Percentiles rank a stretch among this genome's conserved stretches.
Evolutionary conservation across 2,329 filamentous ascomycete genomes (phyloP).

Genomic region (Neonectria hederae): DNA sequence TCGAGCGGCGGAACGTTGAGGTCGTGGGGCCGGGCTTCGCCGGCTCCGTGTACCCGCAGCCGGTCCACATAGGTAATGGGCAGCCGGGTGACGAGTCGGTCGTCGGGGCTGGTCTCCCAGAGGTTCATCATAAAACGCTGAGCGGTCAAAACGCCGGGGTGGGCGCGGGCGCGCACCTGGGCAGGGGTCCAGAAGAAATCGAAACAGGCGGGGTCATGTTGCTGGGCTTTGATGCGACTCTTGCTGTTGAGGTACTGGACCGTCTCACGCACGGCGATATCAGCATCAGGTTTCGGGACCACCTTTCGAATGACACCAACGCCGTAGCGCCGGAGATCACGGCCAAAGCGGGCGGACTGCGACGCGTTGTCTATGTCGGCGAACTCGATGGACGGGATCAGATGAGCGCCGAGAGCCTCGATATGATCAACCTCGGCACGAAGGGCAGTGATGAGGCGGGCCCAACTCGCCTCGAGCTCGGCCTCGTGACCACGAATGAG

Average conservation of each 20-base stretch:
- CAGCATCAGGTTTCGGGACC: constrained; percentile 64
- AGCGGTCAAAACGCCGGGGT: constrained; percentile 69
- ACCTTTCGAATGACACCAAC: constrained; percentile 73
- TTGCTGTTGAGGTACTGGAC: constrained; percentile 59
- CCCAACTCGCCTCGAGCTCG: constrained; percentile 64
- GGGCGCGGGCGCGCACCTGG: constrained; percentile 73
- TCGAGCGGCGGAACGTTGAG: constrained; percentile 37
- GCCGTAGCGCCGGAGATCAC: constrained; percentile 68
- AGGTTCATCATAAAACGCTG: constrained; percentile 74
- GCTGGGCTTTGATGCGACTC: constrained; percentile 41
- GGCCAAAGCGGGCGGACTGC: constrained; percentile 63
- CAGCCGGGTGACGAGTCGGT: constrained; percentile 67
- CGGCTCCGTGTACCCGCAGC: constrained; percentile 70
- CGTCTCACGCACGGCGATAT: constrained; percentile 67
- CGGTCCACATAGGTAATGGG: constrained; percentile 76
- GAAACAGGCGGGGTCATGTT: constrained; percentile 71
- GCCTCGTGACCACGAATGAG: constrained; percentile 65
- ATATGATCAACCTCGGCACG: constrained; percentile 63
- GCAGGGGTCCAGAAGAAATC: constrained; percentile 79
- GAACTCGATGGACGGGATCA: constrained; percentile 67
- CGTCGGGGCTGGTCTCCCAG: constrained; percentile 67
- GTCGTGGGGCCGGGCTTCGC: constrained; percentile 32
- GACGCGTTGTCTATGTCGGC: constrained; percentile 57
- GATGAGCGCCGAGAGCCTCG: constrained; percentile 57
- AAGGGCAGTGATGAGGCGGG: constrained; percentile 61